Evolutionary conservation across 352 stramenopile species (phyloP), one percentile per base, ranked within the genome.

Genomic region (Phytophthora cactorum): DNA sequence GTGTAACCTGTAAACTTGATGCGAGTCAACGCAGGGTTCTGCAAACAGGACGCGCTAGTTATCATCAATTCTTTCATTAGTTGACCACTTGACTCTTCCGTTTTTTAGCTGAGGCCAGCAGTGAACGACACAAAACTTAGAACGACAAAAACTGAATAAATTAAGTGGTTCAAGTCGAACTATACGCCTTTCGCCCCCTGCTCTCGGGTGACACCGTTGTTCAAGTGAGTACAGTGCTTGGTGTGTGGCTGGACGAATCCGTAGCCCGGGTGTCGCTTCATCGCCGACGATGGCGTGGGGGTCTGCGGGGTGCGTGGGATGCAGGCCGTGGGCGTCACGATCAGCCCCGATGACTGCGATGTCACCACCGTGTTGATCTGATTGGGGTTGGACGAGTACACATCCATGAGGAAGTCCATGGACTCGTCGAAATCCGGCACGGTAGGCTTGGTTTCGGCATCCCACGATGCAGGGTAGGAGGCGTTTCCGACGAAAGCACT

Each of bases 321-420:
- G 29, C 65, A 68, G 7, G 70, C 70, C 4, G 70, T 74, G 7
- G 66, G 70, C 5, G 70, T 77, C n/a, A 77, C 70, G 12, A 31
- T 71, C 28, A 62, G n/a, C 3, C 47, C 51, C 5, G 50, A 50
- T 9, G 61, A 51, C 47, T 59, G 47, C 8, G 25, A 22, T 51
- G 54, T 46, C 32, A 47, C 29, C 29, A 47, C 29, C 29, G 50
- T 57, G 53, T 63, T 60, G 25, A 88, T 76, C 59, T 85, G 69
- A 49, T 61, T 77, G 9, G 83, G 83, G 57, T 88, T 75, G 39
- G 69, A 61, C 31, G 78, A 77, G 66, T 90, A 92, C 38, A 90
- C 74, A 67, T 85, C 63, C 83, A 93, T 92, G 64, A 93, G 72
- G 70, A 91, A 93, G 68, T 92, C 86, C 83, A 93, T 92, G 43